A percentile compares a stretch with the other conserved stretches of the same genome.
Conservation (phyloP, 2,329 filamentous ascomycete species). For the Fusarium sp. region DNA sequence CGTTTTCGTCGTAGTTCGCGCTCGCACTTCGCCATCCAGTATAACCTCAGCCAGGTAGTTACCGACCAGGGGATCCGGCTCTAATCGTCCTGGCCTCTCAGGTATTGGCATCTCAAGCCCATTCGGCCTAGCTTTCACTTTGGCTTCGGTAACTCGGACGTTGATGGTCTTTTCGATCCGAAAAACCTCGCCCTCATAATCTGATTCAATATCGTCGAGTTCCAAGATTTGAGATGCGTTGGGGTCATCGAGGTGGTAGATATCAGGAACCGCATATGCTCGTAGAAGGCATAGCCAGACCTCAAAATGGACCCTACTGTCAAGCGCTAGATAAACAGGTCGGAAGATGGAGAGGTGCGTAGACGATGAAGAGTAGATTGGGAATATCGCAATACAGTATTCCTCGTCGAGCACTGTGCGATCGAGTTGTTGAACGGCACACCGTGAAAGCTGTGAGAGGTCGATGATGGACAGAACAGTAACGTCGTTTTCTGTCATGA, state of each 20-base stretch:
- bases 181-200: conserved; percentile 62
- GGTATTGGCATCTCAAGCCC: conserved; percentile 36
- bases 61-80: conserved; percentile 61
- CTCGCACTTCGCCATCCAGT: conserved; percentile 80
- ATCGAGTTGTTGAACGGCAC: conserved; percentile 89
- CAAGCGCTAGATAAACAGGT: conserved; percentile 89
- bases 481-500: conserved; percentile 86
- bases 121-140: conserved; percentile 56
- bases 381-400: conserved; percentile 94
- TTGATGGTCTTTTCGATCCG: conserved; percentile 69
- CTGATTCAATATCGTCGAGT: conserved; percentile 50
- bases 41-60: conserved; percentile 84
- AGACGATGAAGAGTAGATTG: conserved; percentile 82
- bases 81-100: conserved; percentile 38
- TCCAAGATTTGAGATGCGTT: conserved; percentile 56
- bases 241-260: conserved; percentile 73
- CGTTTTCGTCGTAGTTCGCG: conserved; percentile 75
- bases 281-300: conserved; percentile 95
- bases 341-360: conserved; percentile 78
- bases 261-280: conserved; percentile 89
- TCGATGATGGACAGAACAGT: conserved; percentile 84
- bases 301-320: conserved; percentile 90
- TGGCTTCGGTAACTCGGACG: conserved; percentile 69
- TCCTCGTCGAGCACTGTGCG: conserved; percentile 91
- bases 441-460: conserved; percentile 86